Evolutionary conservation across 192 early-diverging fungal genomes (phyloP), one percentile per base, ranked within the genome.

Genomic region (Coemansia sp.): DNA sequence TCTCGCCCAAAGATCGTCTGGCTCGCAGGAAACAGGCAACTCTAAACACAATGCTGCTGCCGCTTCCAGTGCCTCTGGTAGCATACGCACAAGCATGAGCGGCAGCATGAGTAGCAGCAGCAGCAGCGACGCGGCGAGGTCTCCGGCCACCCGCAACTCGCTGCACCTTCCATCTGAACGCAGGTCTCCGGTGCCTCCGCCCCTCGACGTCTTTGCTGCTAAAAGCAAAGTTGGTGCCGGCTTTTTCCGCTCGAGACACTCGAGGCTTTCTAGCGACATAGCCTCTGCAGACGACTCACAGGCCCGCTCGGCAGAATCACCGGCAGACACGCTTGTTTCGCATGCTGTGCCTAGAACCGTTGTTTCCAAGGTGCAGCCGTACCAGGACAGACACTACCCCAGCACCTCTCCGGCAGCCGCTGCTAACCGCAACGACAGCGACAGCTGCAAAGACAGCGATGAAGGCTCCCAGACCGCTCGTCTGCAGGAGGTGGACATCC

Each of bases 401-500:
- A 51, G 57, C 12, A 34, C 57, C 32, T 51, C 66, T 18, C 39
- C 64, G 14, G 28, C 39, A 2, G 35, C 57, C 5, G 56, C 22
- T 22, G 51, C 14, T 17, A 2, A 18, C 22, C 22, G 22, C 18
- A 61, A 39, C 11, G 2, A 2, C 51, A 34, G 34, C 18, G 64
- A 61, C 63, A 33, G 12, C 35, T 5, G 17, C 22, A 36, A 58
- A 2, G 56, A 36, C 56, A 17, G 18, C 20, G 39, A 18, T 8
- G 39, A 18, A 5, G n/a, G 36, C 35, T 8, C 33, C 5, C 43
- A 51, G 41, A 7, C 61, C 5, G 38, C 65, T 34, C 39, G 67
- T 12, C 51, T 82, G 22, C 72, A 66, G n/a, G 68, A 67, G 14
- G 65, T 83, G 9, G 59, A 77, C 20, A 83, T 83, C 54, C 80